Conservation (phyloP, 306 rosid genomes). For the Rosa multiflora region DNA sequence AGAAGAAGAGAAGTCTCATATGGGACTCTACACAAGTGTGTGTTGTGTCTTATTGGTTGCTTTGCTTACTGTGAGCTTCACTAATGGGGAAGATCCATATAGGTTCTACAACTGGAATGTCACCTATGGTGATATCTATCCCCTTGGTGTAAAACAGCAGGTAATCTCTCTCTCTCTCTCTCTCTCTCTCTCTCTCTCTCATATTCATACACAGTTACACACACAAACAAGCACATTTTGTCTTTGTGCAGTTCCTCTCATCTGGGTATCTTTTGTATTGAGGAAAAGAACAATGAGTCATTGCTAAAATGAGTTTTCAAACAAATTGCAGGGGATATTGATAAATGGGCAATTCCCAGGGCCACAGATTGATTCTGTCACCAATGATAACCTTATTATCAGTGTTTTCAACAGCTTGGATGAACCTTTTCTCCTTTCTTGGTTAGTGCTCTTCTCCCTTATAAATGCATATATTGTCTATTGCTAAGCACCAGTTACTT, state of each 20-base stretch:
- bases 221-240: neutral
- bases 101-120: conserved; percentile 74
- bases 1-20: conserved; percentile 25
- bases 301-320: conserved; percentile 17
- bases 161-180: conserved; percentile 26
- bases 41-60: conserved; percentile 33
- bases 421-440: conserved; percentile 81
- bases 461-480: no score
- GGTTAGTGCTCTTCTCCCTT: conserved; percentile 42
- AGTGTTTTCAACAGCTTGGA: conserved; percentile 75
- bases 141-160: conserved; percentile 83
- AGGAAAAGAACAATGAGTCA: neutral
- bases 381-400: conserved; percentile 83
- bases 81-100: conserved; percentile 71
- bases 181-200: no score
- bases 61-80: conserved; percentile 39
- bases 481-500: neutral
- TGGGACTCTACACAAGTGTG: conserved; percentile 39
- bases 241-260: neutral
- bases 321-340: conserved; percentile 65
- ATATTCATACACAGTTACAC: neutral
- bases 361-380: conserved; percentile 72
- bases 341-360: conserved; percentile 93
- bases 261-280: neutral
- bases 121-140: conserved; percentile 84